Evolutionary conservation across 768 basidiomycete genomes (phyloP), one percentile per base, ranked within the genome.

Genomic region (Boletellus emodensis): DNA sequence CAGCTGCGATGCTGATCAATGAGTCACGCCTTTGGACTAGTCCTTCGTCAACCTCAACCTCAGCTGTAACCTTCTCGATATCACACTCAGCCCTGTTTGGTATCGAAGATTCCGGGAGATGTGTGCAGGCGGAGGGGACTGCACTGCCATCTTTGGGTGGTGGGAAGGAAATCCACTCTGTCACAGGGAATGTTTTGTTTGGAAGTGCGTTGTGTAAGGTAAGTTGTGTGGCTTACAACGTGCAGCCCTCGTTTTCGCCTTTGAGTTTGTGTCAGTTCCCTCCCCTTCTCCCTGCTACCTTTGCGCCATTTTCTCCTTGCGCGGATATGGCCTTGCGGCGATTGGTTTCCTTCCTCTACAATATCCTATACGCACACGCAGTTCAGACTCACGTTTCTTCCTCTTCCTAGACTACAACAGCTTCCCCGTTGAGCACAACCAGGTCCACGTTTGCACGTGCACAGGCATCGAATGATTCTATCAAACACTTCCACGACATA

Each of bases 401-500:
- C 37, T 48, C 44, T 6, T 40, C n/a, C 37, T 10, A 63, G 62
- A 42, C 32, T 24, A 15, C 44, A 12, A 9, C 42, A 9, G 20
- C 18, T 30, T 42, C 51, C 32, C 40, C 40, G 47, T 46, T 52
- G 20, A 22, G 38, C 33, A 44, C 44, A 4, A 40, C 40, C 44
- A 58, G 34, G 26, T 46, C 61, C 30, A 58, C 61, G n/a, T 33
- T 44, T 24, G 48, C 49, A 26, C 32, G 24, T 17, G 44, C 40
- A 30, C 39, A 37, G 20, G 32, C 30, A 37, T 49, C 55, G 46
- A 42, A 46, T 40, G 28, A 48, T 42, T 54, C 62, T 15, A 17
- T 46, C 33, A 51, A 60, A 51, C 70, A 66, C 32, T 84, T 87
- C 60, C 66, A 71, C 30, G 78, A 79, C 17, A 68, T 88, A 14